Conservation (phyloP, 306 rosid genomes). For the Cicer cuneatum region DNA sequence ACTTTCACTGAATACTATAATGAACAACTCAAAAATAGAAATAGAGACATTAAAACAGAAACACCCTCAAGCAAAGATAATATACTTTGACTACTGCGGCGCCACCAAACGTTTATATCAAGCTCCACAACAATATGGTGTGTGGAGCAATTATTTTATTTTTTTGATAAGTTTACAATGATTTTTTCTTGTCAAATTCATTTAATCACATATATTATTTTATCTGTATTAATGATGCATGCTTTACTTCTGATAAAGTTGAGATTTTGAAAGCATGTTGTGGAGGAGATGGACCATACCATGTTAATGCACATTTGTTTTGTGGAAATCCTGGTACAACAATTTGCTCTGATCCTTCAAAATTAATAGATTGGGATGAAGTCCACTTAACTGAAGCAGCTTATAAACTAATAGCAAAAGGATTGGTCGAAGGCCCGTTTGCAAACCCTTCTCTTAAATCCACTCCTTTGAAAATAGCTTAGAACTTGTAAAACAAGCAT, state of each 20-base stretch:
- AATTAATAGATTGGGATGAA: not conserved
- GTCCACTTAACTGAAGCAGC: not conserved
- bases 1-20: slow-evolving; percentile 44
- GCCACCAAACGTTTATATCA: slow-evolving; percentile 46
- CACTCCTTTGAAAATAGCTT: not conserved
- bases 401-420: not conserved
- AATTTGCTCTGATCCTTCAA: not conserved
- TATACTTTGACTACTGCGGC: slow-evolving; percentile 57
- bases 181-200: not conserved
- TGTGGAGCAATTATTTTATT: not conserved
- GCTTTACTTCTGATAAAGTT: not conserved
- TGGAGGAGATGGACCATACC: not conserved
- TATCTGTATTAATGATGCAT: not conserved
- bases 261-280: slow-evolving; percentile 13
- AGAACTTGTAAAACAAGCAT: not conserved
- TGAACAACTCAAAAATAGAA: slow-evolving; percentile 42
- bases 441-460: not conserved
- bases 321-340: not conserved
- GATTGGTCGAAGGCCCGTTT: not conserved
- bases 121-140: slow-evolving; percentile 51
- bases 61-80: slow-evolving; percentile 51
- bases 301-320: not conserved
- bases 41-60: slow-evolving; percentile 29
- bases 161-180: not conserved
- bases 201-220: not conserved